Percentiles rank a stretch among this genome's conserved stretches.
Conservation (phyloP, 2,329 filamentous ascomycete species). For the Neurospora sp. region DNA sequence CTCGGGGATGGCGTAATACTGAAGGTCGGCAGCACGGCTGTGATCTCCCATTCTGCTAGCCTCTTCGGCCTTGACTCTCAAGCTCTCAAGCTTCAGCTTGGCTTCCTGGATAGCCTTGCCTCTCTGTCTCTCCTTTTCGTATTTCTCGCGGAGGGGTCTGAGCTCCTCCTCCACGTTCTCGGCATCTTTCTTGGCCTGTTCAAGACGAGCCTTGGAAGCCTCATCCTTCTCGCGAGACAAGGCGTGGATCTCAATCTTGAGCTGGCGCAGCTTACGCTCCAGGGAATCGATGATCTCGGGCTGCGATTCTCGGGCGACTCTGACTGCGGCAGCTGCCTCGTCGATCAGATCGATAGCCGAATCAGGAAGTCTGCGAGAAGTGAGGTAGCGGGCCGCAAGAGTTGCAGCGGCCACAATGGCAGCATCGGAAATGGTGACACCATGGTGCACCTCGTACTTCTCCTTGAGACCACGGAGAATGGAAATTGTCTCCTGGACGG, state of each 20-base stretch:
- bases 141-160: slow-evolving; percentile 85
- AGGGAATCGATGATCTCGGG: slow-evolving; percentile 92
- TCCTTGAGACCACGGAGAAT: slow-evolving; percentile 98
- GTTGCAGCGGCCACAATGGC: slow-evolving; percentile 88
- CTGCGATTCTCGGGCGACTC: slow-evolving; percentile 90
- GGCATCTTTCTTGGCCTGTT: slow-evolving; percentile 77
- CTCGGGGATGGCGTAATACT: slow-evolving; percentile 96
- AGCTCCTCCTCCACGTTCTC: slow-evolving; percentile 93
- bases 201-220: slow-evolving; percentile 73
- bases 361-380: slow-evolving; percentile 80
- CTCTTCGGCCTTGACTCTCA: slow-evolving; percentile 87
- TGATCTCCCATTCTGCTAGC: slow-evolving; percentile 82
- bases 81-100: slow-evolving; percentile 86
- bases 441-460: slow-evolving; percentile 95
- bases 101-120: slow-evolving; percentile 88
- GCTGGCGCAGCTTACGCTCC: slow-evolving; percentile 78
- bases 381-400: slow-evolving; percentile 87
- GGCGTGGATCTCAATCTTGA: slow-evolving; percentile 96
- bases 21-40: slow-evolving; percentile 79
- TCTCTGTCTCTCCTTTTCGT: slow-evolving; percentile 84
- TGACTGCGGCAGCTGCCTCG: slow-evolving; percentile 91
- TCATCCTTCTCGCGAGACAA: slow-evolving; percentile 91
- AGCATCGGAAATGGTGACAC: slow-evolving; percentile 90
- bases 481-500: slow-evolving; percentile 81
- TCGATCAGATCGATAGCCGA: slow-evolving; percentile 96